A percentile compares a stretch with the other conserved stretches of the same genome.
These are phyloP conservation scores for Quillaja saponaria DNA, from an alignment of 306 rosid genomes.

Conservation along the genomic window DNA sequence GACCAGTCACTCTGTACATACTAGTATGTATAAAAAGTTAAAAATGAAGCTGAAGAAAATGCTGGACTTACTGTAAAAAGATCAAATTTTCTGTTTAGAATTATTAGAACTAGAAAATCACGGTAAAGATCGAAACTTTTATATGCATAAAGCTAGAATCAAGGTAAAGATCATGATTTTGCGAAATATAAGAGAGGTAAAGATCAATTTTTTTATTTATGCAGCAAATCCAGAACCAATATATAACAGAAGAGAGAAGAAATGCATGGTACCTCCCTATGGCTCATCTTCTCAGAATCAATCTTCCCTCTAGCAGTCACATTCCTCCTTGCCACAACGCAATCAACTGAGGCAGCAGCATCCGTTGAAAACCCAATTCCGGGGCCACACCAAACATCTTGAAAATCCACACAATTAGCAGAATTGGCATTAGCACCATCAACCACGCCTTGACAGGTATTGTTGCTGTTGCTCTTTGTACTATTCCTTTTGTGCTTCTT, in stretches of 20 bases:
- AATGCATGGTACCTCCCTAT: conserved; percentile 54
- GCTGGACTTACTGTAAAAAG: background rate
- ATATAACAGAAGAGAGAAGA: background rate
- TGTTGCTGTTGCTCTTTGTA: conserved; percentile 24
- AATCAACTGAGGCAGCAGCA: conserved; percentile 71
- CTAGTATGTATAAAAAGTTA: background rate
- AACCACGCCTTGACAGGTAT: conserved; percentile 35
- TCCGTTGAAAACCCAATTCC: conserved; percentile 81
- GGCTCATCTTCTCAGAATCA: conserved; percentile 63
- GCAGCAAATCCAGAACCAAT: conserved; percentile 1
- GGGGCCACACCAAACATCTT: conserved; percentile 97
- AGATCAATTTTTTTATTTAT: background rate
- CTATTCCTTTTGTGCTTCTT: conserved; percentile 50
- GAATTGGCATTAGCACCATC: conserved; percentile 45
- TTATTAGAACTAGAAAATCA: background rate
- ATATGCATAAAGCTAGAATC: too few species aligned
- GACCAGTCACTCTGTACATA: conserved; percentile 4
- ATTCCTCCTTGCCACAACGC: conserved; percentile 74
- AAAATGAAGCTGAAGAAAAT: background rate
- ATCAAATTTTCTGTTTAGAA: conserved; percentile 3
- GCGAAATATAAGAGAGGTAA: background rate
- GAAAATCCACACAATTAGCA: conserved; percentile 59
- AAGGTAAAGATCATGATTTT: too few species aligned
- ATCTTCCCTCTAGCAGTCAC: conserved; percentile 69
- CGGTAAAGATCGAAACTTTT: background rate